A percentile compares a stretch with the other conserved stretches of the same genome.
These are phyloP conservation scores for Steccherinum ochraceum DNA, from an alignment of 768 basidiomycete species.

Conservation along the genomic window DNA sequence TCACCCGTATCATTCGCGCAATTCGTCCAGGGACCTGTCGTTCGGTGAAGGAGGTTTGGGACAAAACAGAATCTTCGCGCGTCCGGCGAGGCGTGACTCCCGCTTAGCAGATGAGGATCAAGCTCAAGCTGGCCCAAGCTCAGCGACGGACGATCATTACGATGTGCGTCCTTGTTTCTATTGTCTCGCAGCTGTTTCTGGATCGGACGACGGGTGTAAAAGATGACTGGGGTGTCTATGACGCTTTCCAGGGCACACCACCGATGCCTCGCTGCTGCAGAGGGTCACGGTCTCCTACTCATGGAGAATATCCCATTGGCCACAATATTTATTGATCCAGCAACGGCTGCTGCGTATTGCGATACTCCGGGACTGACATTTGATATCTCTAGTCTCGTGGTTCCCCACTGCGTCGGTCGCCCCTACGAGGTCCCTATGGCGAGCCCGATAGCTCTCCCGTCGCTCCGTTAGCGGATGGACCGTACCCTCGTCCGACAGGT, in stretches of 20 bases:
- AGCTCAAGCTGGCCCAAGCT: not conserved
- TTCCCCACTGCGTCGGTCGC: not conserved
- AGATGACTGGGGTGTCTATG: no score
- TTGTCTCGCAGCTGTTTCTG: no score
- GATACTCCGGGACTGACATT: no score
- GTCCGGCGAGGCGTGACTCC: not conserved
- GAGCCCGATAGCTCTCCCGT: not conserved
- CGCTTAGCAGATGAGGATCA: not conserved
- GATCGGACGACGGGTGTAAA: no score
- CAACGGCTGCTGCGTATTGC: no score
- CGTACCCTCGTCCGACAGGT: not conserved
- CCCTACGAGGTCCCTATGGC: not conserved
- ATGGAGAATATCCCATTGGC: no score
- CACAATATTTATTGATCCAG: no score
- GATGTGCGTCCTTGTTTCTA: not conserved
- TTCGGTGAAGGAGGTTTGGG: not conserved
- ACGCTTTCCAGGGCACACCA: no score
- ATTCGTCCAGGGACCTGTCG: slow-evolving; percentile 12
- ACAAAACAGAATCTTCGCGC: not conserved
- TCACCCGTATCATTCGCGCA: slow-evolving; percentile 5
- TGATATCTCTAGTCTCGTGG: not conserved
- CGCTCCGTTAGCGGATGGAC: not conserved
- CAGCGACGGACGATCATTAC: not conserved
- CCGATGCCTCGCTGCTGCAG: no score
- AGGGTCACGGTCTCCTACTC: no score